Percentiles rank a stretch among this genome's conserved stretches.
phyloP scores from a whole-genome alignment of 352 stramenopile species.

The Aphanomyces stellatus region DNA sequence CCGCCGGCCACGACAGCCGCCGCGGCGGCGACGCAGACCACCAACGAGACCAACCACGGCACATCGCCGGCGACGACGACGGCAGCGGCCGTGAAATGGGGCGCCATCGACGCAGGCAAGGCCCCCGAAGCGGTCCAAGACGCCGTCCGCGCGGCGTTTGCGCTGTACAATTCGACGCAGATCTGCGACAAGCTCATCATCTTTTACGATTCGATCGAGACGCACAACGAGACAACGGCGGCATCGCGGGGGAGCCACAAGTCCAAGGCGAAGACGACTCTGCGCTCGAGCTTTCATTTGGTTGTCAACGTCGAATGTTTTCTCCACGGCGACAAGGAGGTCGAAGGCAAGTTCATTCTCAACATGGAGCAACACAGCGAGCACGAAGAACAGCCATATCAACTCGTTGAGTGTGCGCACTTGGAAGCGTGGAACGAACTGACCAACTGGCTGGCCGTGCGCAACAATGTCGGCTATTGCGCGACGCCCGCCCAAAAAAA shows the following conservation, averaged over 20 bases:
- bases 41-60: not conserved
- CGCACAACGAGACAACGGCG: conserved; percentile 3
- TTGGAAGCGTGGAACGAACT: conserved; percentile 11
- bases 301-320: conserved; percentile 10
- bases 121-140: not conserved
- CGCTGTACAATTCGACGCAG: conserved; percentile 9
- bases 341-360: conserved; percentile 12
- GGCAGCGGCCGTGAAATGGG: not conserved
- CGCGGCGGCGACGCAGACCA: not conserved
- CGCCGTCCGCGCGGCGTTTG: conserved; percentile 1
- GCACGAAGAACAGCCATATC: conserved; percentile 10
- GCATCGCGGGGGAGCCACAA: not conserved
- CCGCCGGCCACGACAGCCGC: not conserved
- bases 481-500: conserved; percentile 12
- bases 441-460: conserved; percentile 12
- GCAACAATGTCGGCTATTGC: conserved; percentile 16
- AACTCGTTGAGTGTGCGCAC: conserved; percentile 7
- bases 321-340: not conserved
- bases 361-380: conserved; percentile 13
- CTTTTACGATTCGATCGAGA: conserved; percentile 17
- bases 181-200: conserved; percentile 15
- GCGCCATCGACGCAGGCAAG: not conserved
- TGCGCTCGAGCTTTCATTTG: conserved; percentile 1
- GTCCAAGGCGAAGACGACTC: not conserved
- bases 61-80: not conserved